Base-by-base conservation (phyloP, 2,329 filamentous ascomycete species). In the Fusarium compactum region DNA sequence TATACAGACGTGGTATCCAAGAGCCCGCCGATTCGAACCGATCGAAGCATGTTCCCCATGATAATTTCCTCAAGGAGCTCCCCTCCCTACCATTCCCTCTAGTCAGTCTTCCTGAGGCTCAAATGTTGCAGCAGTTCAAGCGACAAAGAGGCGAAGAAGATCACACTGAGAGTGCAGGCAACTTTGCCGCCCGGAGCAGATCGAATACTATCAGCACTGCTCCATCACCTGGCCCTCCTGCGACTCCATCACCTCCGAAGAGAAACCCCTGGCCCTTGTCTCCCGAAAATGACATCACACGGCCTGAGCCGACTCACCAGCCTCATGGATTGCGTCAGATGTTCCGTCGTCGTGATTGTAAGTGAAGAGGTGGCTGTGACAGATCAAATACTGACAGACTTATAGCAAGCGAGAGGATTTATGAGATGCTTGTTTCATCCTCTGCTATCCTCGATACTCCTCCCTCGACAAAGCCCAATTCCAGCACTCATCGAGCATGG, bases 21-120 rank as follows among this genome's bases (percentile, higher is more conserved):
- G 67, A 65, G 24, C 5, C 56, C 4, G 43, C 29, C 10, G 48
- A 40, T 46, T 51, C 55, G 16, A 65, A 69, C 25, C 63, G 65
- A 8, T 57, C 56, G 3, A 29, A 56, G 4, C 69, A 72, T 51
- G 61, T 73, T 16, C 65, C 71, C 22, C 74, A 76, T 10, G 72
- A 76, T 20, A 71, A 74, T 18, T 73, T 73, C 10, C 22, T 70
- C 9, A 60, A 61, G 20, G 69, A 73, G 7, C 71, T 78, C 27
- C 72, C 77, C 5, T 75, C 71, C 4, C 73, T 82, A 3, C 79
- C 76, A 2, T 82, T 82, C 38, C 75, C 76, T 12, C 74, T 82
- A 15, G 78, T 82, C 48, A 80, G 80, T 55, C 70, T 82, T 18
- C 76, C 77, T 2, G 80, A 81, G 38, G 80, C 80, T 16, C 79